These are phyloP conservation scores for Cladophialophora carrionii DNA, from an alignment of 2,329 filamentous ascomycete genomes.

Conservation along the genomic window DNA sequence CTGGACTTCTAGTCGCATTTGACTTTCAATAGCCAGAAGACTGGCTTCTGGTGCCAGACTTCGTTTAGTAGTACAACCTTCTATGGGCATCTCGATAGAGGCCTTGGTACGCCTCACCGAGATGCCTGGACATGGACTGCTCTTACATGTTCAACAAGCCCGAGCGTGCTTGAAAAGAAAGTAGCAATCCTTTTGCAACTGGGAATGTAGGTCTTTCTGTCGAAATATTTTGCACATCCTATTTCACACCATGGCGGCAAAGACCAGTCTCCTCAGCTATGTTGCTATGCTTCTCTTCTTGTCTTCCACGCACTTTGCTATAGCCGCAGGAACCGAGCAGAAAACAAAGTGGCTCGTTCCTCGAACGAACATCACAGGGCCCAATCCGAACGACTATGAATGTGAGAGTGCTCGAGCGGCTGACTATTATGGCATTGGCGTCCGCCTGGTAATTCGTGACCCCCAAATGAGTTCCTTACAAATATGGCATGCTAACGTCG, in stretches of 20 bases:
- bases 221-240: neutral
- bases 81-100: neutral
- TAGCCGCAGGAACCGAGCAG: conserved; percentile 9
- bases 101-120: neutral
- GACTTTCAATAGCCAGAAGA: conserved; percentile 2
- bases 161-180: neutral
- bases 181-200: neutral
- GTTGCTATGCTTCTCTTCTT: conserved; percentile 6
- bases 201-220: neutral
- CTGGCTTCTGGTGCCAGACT: conserved; percentile 6
- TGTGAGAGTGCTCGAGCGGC: conserved; percentile 23
- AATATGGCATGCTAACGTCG: neutral
- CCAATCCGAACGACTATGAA: conserved; percentile 20
- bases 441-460: conserved; percentile 17
- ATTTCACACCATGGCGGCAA: conserved; percentile 4
- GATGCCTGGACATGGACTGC: neutral
- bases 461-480: neutral
- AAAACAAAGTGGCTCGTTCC: conserved; percentile 22
- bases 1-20: neutral
- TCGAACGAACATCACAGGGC: conserved; percentile 22
- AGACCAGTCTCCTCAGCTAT: neutral
- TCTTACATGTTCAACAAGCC: neutral
- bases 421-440: conserved; percentile 29
- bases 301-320: conserved; percentile 4
- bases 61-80: conserved; percentile 17